These are phyloP conservation scores for Fagopyrum homotropicum DNA, from an alignment of 148 eudicot species.

Conservation along the genomic window DNA sequence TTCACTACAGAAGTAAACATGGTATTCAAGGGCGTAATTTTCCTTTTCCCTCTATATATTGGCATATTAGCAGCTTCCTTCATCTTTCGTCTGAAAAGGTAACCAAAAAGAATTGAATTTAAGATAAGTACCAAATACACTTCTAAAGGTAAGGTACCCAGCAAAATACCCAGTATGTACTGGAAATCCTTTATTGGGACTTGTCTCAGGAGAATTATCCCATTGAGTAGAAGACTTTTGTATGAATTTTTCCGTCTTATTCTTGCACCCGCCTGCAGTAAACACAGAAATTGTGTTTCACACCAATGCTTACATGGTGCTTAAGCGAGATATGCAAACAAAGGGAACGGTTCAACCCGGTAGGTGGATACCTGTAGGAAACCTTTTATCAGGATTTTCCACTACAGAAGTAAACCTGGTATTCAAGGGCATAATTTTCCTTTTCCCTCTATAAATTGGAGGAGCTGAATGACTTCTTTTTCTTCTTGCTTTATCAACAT, in stretches of 20 bases:
- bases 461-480: slow-evolving; percentile 90
- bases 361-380: slow-evolving; percentile 24
- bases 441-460: slow-evolving; percentile 57
- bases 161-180: slow-evolving; percentile 32
- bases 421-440: slow-evolving; percentile 33
- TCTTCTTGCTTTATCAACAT: slow-evolving; percentile 19
- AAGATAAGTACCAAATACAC: neutral
- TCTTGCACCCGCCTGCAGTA: slow-evolving; percentile 36
- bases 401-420: slow-evolving; percentile 21
- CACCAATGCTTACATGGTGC: neutral
- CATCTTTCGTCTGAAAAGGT: slow-evolving; percentile 39
- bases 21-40: too few relatives aligned
- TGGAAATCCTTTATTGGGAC: slow-evolving; percentile 22
- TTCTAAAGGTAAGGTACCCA: neutral
- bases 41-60: neutral
- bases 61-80: slow-evolving; percentile 21
- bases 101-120: slow-evolving; percentile 10
- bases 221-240: slow-evolving; percentile 20
- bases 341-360: slow-evolving; percentile 9
- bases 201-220: slow-evolving; percentile 22
- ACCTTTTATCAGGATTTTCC: slow-evolving; percentile 17
- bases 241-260: slow-evolving; percentile 17
- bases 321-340: neutral
- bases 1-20: too few relatives aligned
- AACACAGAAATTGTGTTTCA: slow-evolving; percentile 5